Base-by-base conservation (phyloP, 1,139 yeast genomes). In the Pichia sp. region DNA sequence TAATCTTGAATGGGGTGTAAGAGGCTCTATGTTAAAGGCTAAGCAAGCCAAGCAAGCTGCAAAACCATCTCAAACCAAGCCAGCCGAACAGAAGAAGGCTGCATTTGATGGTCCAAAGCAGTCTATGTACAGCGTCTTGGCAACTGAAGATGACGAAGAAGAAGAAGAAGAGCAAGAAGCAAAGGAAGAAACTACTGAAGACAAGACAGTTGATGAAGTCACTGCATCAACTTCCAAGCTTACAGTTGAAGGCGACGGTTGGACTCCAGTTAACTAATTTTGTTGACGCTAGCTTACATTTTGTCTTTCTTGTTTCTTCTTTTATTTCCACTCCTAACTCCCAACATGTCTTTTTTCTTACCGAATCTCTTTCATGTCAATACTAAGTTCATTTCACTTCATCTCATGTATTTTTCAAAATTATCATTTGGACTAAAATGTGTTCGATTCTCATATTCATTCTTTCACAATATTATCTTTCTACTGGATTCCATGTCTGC, bases 81-180 rank as follows among this genome's bases (percentile, higher is more conserved):
- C 20, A 18, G 18, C 8, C 2, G 12, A 3, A 17, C 15, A 19
- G 15, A 28, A 13, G 22, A 52, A 44, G 35, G 40, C 23, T 37
- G 32, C 28, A 38, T 44, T 23, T 42, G 52, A 48, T 34, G 54
- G 48, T 12, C 53, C 56, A 34, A 52, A 53, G 38, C 49, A 73
- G 56, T 76, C 86, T 14, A 60, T 71, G 20, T 86, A 69, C 56
- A 73, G 77, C 44, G 85, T 84, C 27, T 69, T 86, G 58, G 68
- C 74, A 36, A 64, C 67, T 39, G 88, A 80, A 35, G 86, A 77
- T 16, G 83, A 74, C 6, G 82, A 74, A 61, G 34, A 64, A 52
- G 35, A 66, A 59, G 31, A 60, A 54, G 42, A 56, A 49, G 19
- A 50, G 45, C 35, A 55, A 45, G 38, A 46, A 30, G 15, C 29